Base-by-base conservation (phyloP, 495 filamentous ascomycete genomes). In the Xylaria curta region DNA sequence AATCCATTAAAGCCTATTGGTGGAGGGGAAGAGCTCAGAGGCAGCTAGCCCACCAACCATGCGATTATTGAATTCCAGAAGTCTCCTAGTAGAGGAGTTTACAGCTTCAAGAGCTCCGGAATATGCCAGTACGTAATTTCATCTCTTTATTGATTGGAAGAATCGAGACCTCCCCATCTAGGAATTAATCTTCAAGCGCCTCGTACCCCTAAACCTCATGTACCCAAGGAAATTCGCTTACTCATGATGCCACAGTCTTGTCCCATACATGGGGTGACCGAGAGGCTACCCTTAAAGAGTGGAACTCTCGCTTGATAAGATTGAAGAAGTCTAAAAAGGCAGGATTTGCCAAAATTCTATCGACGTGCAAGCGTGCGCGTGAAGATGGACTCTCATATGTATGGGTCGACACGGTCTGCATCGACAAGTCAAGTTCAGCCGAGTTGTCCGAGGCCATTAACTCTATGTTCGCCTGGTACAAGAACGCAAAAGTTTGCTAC, bases 401-500 rank as follows among this genome's bases (percentile, higher is more conserved):
- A 10, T 76, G 75, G 73, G 65, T 73, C 31, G 75, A 77, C 26
- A 71, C 75, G 7, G 73, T 74, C 63, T 76, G 73, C 61, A 77
- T 77, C 56, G 75, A 77, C 60, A 77, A 77, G 46, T 54, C 51
- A 10, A 81, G 76, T 58, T 78, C 74, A 49, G 78, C 77, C 13
- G 79, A 81, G 69, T 49, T 81, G 3, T 72, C 76, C 26, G 78
- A 80, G 46, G 70, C 78, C 13, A 79, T 79, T 38, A 79, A 79
- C 28, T 76, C 75, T 1, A 80, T 80, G 78, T 80, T 65, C 46
- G 60, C 31, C 0, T 82, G 79, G 80, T 82, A 81, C 54, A 36
- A 66, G 21, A 54, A 54, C 3, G 68, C 78, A 5, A 54, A 12
- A 9, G 40, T 76, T 13, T 79, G 77, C 64, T 79, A 77, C 44